These are phyloP conservation scores for Neofusicoccum parvum DNA, from an alignment of 2,329 filamentous ascomycete species.

Conservation along the genomic window DNA sequence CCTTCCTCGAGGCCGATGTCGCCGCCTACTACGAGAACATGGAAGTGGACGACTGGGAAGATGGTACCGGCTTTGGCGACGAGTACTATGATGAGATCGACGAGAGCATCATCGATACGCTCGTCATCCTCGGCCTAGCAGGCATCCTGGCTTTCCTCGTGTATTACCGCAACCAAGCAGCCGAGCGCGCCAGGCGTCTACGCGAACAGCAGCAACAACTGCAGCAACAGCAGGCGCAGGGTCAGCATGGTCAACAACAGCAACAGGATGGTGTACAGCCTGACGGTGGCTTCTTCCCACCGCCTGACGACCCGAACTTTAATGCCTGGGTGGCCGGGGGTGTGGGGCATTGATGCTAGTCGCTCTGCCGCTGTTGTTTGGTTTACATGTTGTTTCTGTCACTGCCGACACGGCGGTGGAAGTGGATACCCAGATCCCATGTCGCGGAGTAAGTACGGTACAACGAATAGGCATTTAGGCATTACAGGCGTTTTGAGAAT, in stretches of 20 bases:
- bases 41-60: constrained; percentile 49
- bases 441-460: neutral
- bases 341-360: constrained; percentile 57
- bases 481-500: neutral
- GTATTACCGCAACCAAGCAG: constrained; percentile 73
- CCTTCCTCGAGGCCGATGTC: constrained; percentile 70
- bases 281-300: constrained; percentile 64
- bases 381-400: too few relatives aligned
- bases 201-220: constrained; percentile 34
- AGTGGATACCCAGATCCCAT: neutral
- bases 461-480: neutral
- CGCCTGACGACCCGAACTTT: constrained; percentile 67
- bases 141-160: constrained; percentile 75
- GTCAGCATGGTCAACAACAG: constrained; percentile 42
- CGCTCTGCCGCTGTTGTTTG: neutral
- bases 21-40: constrained; percentile 60
- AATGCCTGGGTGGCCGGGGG: constrained; percentile 69
- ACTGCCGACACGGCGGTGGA: too few relatives aligned
- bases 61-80: constrained; percentile 52
- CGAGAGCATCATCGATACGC: constrained; percentile 78
- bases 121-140: constrained; percentile 79
- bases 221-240: constrained; percentile 24
- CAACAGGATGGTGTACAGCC: constrained; percentile 34
- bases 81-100: constrained; percentile 67
- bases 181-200: constrained; percentile 39